Conservation (phyloP, 805 yeast species). For the Yarrowia sp. region DNA sequence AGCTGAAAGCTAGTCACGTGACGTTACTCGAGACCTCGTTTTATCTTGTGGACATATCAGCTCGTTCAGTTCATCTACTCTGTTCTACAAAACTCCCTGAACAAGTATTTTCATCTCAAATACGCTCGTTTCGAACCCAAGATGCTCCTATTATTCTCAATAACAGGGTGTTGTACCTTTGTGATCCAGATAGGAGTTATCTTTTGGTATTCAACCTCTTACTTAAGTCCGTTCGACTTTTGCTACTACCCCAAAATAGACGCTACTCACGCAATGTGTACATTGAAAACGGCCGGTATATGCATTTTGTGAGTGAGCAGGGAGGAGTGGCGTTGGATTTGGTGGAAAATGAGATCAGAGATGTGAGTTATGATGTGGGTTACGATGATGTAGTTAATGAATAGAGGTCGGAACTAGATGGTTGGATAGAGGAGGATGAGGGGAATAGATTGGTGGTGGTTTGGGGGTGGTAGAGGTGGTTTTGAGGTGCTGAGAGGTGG, state of each 20-base stretch:
- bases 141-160: background rate
- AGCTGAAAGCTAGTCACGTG: background rate
- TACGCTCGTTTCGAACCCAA: background rate
- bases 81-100: background rate
- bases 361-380: background rate
- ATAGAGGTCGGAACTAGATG: too few species aligned
- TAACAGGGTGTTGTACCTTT: background rate
- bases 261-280: background rate
- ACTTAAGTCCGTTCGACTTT: background rate
- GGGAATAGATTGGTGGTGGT: too few species aligned
- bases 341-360: background rate
- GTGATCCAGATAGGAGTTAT: background rate
- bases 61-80: background rate
- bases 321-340: background rate
- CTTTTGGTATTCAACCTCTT: background rate
- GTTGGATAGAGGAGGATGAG: too few species aligned
- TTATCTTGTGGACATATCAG: background rate
- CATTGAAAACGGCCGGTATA: background rate
- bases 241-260: background rate
- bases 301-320: background rate
- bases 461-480: too few species aligned
- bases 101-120: background rate
- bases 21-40: background rate
- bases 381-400: too few species aligned
- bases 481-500: too few species aligned